Evolutionary conservation across 2,329 filamentous ascomycete species (phyloP).

Genomic region (Exutisphaerella laricina): DNA sequence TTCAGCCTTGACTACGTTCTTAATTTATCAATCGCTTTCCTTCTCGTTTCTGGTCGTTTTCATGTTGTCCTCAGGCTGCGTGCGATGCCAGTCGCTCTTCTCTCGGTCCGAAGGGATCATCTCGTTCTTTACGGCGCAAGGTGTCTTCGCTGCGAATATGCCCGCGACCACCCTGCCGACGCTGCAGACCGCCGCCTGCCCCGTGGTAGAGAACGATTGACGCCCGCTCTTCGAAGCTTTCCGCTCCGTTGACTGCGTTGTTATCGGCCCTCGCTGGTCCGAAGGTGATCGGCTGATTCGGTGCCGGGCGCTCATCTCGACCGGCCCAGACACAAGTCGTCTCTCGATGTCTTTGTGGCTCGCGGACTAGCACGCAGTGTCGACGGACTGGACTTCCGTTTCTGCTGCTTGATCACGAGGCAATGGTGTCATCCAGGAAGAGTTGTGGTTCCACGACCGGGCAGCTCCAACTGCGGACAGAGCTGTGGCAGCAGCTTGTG

Average conservation of each 20-base stretch:
- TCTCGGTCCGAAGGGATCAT: constrained; percentile 7
- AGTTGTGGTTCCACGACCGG: not conserved
- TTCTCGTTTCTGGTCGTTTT: not conserved
- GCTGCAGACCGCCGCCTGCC: constrained; percentile 1
- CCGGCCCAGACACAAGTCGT: not conserved
- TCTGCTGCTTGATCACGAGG: not conserved
- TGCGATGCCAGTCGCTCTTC: not conserved
- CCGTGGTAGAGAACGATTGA: not conserved
- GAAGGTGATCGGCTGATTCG: constrained; percentile 1
- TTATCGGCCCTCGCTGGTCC: not conserved
- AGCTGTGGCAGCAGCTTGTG: not conserved
- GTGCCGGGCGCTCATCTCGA: not conserved
- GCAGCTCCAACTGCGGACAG: constrained; percentile 2
- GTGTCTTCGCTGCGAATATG: constrained; percentile 9
- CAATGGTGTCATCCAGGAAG: not conserved
- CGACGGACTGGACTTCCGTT: not conserved
- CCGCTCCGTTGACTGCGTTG: not conserved
- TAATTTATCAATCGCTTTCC: not conserved
- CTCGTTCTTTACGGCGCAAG: constrained; percentile 10
- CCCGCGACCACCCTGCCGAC: constrained; percentile 6
- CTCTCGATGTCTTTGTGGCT: not conserved
- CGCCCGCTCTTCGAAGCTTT: not conserved
- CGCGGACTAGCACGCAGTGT: not conserved
- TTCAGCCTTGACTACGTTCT: not conserved
- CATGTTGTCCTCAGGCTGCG: not conserved